These are phyloP conservation scores for Echites panduratus DNA, from an alignment of 257 asterid genomes.

Conservation along the genomic window DNA sequence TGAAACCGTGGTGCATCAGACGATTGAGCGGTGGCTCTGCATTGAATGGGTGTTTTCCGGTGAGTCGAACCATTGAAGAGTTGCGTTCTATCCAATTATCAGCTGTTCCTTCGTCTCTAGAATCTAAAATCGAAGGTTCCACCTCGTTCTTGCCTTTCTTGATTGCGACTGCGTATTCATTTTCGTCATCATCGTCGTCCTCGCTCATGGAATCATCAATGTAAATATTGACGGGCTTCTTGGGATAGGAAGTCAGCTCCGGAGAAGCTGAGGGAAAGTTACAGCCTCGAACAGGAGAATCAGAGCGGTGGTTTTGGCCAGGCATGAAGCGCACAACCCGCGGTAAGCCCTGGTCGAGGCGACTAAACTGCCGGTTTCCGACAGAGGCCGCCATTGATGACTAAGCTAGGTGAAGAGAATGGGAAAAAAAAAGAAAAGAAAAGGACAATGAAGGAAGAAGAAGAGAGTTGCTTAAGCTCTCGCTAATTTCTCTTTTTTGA, in stretches of 20 bases:
- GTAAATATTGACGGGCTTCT: conserved; percentile 9
- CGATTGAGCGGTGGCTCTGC: conserved; percentile 76
- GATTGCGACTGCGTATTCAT: conserved; percentile 23
- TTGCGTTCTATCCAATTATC: conserved; percentile 81
- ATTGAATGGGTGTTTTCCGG: conserved; percentile 96
- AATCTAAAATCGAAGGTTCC: conserved; percentile 57
- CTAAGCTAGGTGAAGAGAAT: conserved; percentile 16
- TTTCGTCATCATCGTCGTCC: conserved; percentile 37
- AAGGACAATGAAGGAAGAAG: neutral
- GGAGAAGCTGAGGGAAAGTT: conserved; percentile 31
- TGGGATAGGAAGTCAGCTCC: conserved; percentile 8
- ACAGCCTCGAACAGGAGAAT: conserved; percentile 55
- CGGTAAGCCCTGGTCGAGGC: conserved; percentile 37
- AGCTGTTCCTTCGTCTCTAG: conserved; percentile 62
- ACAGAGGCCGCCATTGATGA: conserved; percentile 74
- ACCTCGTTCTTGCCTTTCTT: conserved; percentile 51
- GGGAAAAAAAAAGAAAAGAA: neutral
- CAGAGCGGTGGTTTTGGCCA: conserved; percentile 32
- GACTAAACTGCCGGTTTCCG: conserved; percentile 52
- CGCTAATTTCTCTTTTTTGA: no score
- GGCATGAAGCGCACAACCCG: conserved; percentile 34
- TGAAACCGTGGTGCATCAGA: conserved; percentile 92
- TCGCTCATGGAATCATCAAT: conserved; percentile 38
- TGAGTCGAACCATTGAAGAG: conserved; percentile 71
- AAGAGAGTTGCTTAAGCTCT: conserved; percentile 3